phyloP scores from a whole-genome alignment of 306 rosid genomes.

The Pachyrhizus erosus region DNA sequence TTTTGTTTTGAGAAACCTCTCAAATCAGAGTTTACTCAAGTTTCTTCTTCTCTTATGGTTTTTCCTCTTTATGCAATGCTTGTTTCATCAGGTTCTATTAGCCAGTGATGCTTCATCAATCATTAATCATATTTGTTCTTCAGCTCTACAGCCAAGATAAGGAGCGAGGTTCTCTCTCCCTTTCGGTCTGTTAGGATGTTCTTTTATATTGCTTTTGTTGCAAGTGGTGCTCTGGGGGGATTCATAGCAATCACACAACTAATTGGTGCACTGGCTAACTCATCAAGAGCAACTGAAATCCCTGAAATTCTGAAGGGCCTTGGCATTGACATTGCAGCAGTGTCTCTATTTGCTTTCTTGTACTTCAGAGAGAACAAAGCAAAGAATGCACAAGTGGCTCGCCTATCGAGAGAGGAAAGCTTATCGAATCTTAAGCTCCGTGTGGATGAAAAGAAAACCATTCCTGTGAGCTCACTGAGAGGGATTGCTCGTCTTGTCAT shows the following conservation, averaged over 20 bases:
- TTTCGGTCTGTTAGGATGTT: constrained; percentile 91
- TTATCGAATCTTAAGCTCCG: constrained; percentile 89
- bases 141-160: constrained; percentile 86
- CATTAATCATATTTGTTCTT: constrained; percentile 60
- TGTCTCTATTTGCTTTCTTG: constrained; percentile 74
- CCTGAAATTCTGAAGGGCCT: constrained; percentile 71
- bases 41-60: constrained; percentile 41
- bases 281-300: constrained; percentile 67
- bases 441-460: constrained; percentile 66
- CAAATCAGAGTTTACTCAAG: constrained; percentile 23
- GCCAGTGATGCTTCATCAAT: constrained; percentile 55
- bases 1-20: constrained; percentile 31
- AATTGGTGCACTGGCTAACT: constrained; percentile 70
- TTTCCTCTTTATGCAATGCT: constrained; percentile 48
- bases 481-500: constrained; percentile 91
- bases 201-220: constrained; percentile 72
- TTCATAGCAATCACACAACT: constrained; percentile 77
- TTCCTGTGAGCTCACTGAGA: constrained; percentile 71
- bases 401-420: constrained; percentile 84
- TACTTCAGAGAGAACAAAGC: constrained; percentile 81
- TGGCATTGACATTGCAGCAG: constrained; percentile 87
- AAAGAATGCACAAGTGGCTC: constrained; percentile 75
- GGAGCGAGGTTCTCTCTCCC: constrained; percentile 86
- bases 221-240: constrained; percentile 77
- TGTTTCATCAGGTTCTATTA: constrained; percentile 57